Evolutionary conservation across 2,329 filamentous ascomycete species (phyloP).

Genomic region (Ophiostoma sp.): DNA sequence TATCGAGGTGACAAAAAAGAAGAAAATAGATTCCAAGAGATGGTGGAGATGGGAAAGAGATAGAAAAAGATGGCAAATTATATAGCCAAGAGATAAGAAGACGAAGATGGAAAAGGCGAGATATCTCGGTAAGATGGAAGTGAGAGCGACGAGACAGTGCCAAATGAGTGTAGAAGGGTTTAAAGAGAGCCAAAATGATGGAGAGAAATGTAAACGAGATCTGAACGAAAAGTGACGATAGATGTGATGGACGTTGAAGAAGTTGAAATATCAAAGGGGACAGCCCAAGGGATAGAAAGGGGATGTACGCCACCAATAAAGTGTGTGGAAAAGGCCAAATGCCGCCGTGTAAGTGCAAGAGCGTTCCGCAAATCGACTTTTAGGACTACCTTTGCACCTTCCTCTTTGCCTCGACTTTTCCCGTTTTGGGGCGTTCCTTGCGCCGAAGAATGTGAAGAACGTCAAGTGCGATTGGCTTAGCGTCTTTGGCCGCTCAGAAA

Average conservation of each 20-base stretch:
- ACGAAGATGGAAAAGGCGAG: background rate
- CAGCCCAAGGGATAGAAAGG: background rate
- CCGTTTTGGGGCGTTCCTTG: background rate
- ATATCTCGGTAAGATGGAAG: background rate
- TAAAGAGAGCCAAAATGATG: background rate
- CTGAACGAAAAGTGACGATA: background rate
- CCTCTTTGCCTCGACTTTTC: slow-evolving; percentile 3
- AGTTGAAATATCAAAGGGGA: background rate
- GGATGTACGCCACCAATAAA: background rate
- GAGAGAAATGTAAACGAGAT: background rate
- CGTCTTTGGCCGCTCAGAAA: background rate
- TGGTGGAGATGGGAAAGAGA: background rate
- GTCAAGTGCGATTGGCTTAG: background rate
- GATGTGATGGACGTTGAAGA: background rate
- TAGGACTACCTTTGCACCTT: background rate
- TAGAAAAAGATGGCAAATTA: background rate
- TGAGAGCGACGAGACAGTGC: background rate
- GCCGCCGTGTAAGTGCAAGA: slow-evolving; percentile 22
- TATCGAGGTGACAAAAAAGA: background rate
- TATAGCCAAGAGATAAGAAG: background rate
- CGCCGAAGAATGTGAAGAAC: background rate
- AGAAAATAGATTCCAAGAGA: background rate
- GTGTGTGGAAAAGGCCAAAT: background rate
- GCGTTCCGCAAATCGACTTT: background rate
- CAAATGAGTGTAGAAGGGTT: background rate